Evolutionary conservation across 73 alveolate genomes (phyloP), one percentile per base, ranked within the genome.

Genomic region (Paramecium caudatum): DNA sequence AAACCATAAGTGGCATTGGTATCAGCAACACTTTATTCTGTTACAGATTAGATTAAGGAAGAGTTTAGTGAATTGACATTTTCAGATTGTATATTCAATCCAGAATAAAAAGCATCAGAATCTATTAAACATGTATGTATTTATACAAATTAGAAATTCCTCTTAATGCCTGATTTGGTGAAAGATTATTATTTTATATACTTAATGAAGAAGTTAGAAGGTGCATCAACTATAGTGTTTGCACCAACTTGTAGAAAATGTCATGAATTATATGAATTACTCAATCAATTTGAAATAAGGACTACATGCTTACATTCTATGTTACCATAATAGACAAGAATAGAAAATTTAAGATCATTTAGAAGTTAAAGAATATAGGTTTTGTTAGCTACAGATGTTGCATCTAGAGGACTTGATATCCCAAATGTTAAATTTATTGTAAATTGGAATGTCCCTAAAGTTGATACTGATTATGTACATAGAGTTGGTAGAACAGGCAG

Each of bases 401-500:
- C 99, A 39, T 95, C 99, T 12, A 95, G 99, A 82, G 99, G 99
- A 0, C 92, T 97, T 12, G 99, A 97, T 92, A 94, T 97, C 16
- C 99, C 99, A 2, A 93, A 92, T 32, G 99, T 97, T n/a, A 97
- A 96, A 61, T 85, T 96, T 34, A 98, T 97, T 17, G 90, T 97
- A n/a, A 97, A 97, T 91, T 97, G 88, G 87, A 97, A 96, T 90
- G 94, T 97, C 30, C 99, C 99, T 69, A 91, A 93, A 70, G 92
- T 95, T 48, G 91, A 96, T 1, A 93, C 97, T 90, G 98, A 95
- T 84, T 97, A 97, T 91, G 92, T 97, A 25, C 99, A 98, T 82
- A 95, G 99, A 61, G 98, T 97, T 8, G 99, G 99, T 46, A 95
- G 99, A 95, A 98, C 99, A 12, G 99, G 98, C 0, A 95, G 99